A percentile compares a stretch with the other conserved stretches of the same genome.
Evolutionary conservation across 2,329 filamentous ascomycete genomes (phyloP).

Genomic region (Exophiala sp.): DNA sequence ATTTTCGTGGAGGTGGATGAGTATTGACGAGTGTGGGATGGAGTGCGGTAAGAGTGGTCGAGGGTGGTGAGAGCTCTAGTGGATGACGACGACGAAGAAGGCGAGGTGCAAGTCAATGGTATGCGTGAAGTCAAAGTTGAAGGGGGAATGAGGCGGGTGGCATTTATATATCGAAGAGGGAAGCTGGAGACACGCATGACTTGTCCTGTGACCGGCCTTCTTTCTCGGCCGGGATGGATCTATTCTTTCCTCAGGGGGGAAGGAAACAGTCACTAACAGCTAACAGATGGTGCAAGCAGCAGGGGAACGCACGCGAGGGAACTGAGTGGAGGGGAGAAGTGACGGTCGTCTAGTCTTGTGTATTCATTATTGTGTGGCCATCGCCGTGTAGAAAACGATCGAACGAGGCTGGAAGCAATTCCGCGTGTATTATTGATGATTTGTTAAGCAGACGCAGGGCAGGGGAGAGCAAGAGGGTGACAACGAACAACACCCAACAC

Average conservation of each 20-base stretch:
- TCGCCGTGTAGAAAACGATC: background rate
- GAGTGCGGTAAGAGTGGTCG: background rate
- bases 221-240: too few species aligned
- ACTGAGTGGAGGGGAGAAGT: too few species aligned
- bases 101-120: background rate
- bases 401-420: conserved; percentile 6
- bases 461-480: too few species aligned
- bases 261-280: too few species aligned
- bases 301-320: background rate
- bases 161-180: conserved; percentile 7
- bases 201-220: too few species aligned
- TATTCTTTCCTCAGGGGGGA: too few species aligned
- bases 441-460: background rate
- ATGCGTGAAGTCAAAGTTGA: background rate
- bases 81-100: too few species aligned
- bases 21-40: background rate
- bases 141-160: background rate
- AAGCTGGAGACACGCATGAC: background rate
- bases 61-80: background rate
- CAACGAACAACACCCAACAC: too few species aligned
- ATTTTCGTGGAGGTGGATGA: conserved; percentile 7
- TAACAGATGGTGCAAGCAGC: background rate
- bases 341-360: too few species aligned
- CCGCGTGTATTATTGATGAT: conserved; percentile 6
- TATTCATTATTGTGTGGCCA: too few species aligned